Evolutionary conservation across 176 grass and related monocot genomes (phyloP).

Genomic region (Ananas comosus): DNA sequence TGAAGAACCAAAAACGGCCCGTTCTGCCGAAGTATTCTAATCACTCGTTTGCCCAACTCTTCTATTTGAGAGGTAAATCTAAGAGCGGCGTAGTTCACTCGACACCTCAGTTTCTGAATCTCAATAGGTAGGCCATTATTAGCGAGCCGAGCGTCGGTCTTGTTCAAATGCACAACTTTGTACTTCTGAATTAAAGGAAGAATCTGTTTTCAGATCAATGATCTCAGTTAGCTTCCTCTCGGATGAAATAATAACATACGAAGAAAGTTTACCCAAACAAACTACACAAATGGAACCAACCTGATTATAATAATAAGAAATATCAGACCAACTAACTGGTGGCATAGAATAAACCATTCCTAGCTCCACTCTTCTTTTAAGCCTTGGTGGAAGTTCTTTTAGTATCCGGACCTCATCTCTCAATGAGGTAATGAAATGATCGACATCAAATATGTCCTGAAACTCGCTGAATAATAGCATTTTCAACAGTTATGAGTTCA

Average conservation of each 20-base stretch:
- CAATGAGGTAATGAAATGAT: slow-evolving; percentile 86
- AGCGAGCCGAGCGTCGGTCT: slow-evolving; percentile 72
- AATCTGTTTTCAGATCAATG: slow-evolving; percentile 60
- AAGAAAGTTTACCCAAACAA: slow-evolving; percentile 6
- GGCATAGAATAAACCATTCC: slow-evolving; percentile 70
- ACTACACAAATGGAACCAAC: slow-evolving; percentile 20
- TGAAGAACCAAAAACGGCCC: slow-evolving; percentile 86
- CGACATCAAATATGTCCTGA: slow-evolving; percentile 90
- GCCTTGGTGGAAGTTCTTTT: slow-evolving; percentile 65
- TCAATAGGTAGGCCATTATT: slow-evolving; percentile 75
- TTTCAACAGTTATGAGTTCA: background rate
- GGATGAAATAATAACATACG: slow-evolving; percentile 25
- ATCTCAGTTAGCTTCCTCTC: slow-evolving; percentile 13
- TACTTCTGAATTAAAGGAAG: slow-evolving; percentile 72
- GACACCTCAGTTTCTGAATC: slow-evolving; percentile 78
- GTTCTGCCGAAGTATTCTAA: slow-evolving; percentile 55
- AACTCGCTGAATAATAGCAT: slow-evolving; percentile 56
- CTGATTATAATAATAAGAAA: slow-evolving; percentile 75
- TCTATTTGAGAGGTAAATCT: slow-evolving; percentile 91
- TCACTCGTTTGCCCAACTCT: slow-evolving; percentile 55
- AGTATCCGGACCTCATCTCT: slow-evolving; percentile 81
- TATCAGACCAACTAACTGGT: slow-evolving; percentile 84
- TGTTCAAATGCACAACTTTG: slow-evolving; percentile 82
- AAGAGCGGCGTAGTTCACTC: slow-evolving; percentile 68
- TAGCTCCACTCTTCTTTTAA: slow-evolving; percentile 63